phyloP scores from a whole-genome alignment of 805 yeast genomes.

The Cyberlindnera meyerae region DNA sequence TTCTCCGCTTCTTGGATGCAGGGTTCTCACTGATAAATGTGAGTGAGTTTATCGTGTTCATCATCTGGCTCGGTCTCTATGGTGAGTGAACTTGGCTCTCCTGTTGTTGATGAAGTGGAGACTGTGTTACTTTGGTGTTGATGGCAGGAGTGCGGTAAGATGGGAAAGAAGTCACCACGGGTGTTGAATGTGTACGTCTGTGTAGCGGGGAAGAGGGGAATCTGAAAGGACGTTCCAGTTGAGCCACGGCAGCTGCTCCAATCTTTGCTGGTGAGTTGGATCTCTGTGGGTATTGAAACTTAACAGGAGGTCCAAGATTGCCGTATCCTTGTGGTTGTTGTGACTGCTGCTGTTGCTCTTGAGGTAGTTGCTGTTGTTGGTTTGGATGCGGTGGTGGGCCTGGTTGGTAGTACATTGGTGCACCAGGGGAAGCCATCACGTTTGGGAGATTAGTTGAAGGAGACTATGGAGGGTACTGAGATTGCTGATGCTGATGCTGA shows the following conservation, averaged over 20 bases:
- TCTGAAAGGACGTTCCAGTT: conserved; percentile 27
- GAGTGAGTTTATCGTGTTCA: conserved; percentile 25
- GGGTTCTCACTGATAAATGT: conserved; percentile 28
- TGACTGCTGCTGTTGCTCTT: not conserved
- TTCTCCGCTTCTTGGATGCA: conserved; percentile 21
- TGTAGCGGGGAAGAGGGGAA: conserved; percentile 28
- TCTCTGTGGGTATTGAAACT: conserved; percentile 24
- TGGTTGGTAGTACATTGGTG: conserved; percentile 3
- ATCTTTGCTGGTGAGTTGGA: conserved; percentile 65
- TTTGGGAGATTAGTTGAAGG: not conserved
- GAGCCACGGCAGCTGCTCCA: conserved; percentile 69
- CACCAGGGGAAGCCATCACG: not conserved
- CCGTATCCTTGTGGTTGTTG: conserved; percentile 1
- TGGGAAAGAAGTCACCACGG: conserved; percentile 17
- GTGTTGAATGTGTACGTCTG: conserved; percentile 37
- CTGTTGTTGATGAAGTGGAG: conserved; percentile 3
- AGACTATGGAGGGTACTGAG: conserved; percentile 1
- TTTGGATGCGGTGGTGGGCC: conserved; percentile 6
- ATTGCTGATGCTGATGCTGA: conserved; percentile 6
- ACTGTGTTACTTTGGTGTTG: not conserved
- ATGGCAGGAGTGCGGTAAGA: conserved; percentile 1
- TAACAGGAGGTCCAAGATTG: conserved; percentile 21
- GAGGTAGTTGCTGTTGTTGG: conserved; percentile 5
- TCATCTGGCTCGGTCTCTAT: conserved; percentile 21
- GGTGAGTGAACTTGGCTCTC: conserved; percentile 5